Conservation (phyloP, 352 stramenopile species). For the Phytophthora ramorum region DNA sequence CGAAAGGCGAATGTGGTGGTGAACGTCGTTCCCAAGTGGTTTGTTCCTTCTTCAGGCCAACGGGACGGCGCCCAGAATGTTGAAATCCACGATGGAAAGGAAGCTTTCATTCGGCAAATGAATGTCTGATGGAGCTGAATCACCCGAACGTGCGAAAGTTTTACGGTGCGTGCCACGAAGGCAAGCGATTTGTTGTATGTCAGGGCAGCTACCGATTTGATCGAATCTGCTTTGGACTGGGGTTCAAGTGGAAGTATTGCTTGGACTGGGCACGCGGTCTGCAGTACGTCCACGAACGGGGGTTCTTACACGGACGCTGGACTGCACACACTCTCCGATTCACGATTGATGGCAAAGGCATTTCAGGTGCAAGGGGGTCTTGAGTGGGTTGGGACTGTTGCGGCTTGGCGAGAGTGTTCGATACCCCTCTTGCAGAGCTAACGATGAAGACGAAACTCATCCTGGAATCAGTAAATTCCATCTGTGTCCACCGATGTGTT, state of each 20-base stretch:
- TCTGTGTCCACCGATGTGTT: neutral
- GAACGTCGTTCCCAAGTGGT: conserved; percentile 6
- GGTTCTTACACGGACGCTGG: neutral
- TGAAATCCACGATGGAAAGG: neutral
- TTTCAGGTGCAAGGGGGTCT: neutral
- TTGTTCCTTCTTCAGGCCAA: neutral
- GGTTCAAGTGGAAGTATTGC: neutral
- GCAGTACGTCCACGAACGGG: neutral
- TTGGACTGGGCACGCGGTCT: neutral
- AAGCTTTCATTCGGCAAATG: neutral
- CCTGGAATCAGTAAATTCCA: neutral
- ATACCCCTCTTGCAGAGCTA: neutral
- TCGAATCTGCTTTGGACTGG: neutral
- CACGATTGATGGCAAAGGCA: neutral
- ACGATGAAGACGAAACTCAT: neutral
- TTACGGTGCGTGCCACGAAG: conserved; percentile 2
- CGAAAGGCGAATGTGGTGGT: neutral
- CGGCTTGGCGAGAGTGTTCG: neutral
- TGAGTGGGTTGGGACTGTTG: neutral
- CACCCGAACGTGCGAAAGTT: conserved; percentile 8
- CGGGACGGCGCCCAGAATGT: neutral
- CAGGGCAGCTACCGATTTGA: neutral
- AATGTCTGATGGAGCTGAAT: neutral
- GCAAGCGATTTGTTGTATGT: neutral
- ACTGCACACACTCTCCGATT: neutral